Percentiles rank a stretch among this genome's conserved stretches.
phyloP scores from a whole-genome alignment of 2,329 filamentous ascomycete genomes.

The Paracorniculantispora psalliotae region DNA sequence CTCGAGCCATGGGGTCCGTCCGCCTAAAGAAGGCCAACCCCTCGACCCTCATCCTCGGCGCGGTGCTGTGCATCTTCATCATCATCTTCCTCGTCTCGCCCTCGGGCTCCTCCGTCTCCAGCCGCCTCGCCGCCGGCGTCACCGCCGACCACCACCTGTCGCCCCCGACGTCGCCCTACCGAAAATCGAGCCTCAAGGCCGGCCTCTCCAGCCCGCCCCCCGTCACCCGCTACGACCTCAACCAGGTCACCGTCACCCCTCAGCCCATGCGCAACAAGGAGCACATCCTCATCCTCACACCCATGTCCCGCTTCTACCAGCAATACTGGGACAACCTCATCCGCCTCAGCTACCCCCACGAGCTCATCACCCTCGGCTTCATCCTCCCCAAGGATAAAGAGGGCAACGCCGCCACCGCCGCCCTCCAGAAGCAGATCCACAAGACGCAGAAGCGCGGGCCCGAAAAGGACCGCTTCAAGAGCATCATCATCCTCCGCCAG shows the following conservation, averaged over 20 bases:
- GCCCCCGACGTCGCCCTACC: conserved; percentile 39
- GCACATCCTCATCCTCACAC: conserved; percentile 85
- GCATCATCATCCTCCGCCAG: conserved; percentile 89
- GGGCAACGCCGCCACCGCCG: conserved; percentile 78
- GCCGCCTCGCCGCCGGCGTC: conserved; percentile 46
- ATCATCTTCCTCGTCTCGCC: conserved; percentile 57
- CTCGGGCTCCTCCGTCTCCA: conserved; percentile 41
- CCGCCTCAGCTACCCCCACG: conserved; percentile 81
- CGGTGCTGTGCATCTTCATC: conserved; percentile 67
- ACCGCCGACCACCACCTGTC: conserved; percentile 40
- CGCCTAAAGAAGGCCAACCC: conserved; percentile 79
- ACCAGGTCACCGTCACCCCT: conserved; percentile 80
- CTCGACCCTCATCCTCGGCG: conserved; percentile 67
- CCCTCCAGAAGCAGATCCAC: conserved; percentile 77
- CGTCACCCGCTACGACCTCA: conserved; percentile 89
- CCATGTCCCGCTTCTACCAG: conserved; percentile 88
- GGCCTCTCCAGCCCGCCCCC: conserved; percentile 58
- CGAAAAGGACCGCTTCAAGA: conserved; percentile 79
- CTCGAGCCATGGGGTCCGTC: conserved; percentile 55
- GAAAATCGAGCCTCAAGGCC: conserved; percentile 32
- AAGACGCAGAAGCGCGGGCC: conserved; percentile 75
- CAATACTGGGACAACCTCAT: conserved; percentile 93
- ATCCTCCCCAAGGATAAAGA: conserved; percentile 93
- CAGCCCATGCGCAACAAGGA: conserved; percentile 76
- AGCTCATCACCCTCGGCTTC: conserved; percentile 91